Evolutionary conservation across 768 basidiomycete genomes (phyloP).

Genomic region (Porphyrellus cyaneotinctus): DNA sequence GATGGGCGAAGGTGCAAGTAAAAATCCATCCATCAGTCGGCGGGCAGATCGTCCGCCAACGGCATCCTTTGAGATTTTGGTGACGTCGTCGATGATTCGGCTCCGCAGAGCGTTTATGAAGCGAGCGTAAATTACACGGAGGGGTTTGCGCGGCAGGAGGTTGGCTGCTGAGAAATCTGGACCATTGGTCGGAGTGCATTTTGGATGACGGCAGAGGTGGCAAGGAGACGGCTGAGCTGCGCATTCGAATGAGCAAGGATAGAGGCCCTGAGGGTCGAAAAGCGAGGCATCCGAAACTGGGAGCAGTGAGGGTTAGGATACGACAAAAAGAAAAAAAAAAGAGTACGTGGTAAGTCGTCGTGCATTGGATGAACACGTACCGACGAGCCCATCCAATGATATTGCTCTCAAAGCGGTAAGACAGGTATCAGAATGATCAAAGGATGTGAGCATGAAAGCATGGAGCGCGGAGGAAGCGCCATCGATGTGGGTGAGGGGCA

Average conservation of each 20-base stretch:
- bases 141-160: conserved; percentile 45
- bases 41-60: conserved; percentile 36
- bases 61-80: conserved; percentile 36
- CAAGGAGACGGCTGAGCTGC: conserved; percentile 39
- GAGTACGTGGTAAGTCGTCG: neutral
- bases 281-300: conserved; percentile 41
- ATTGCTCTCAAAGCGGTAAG: conserved; percentile 36
- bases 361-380: conserved; percentile 37
- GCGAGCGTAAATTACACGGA: conserved; percentile 37
- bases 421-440: conserved; percentile 29
- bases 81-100: conserved; percentile 48
- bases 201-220: conserved; percentile 31
- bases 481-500: conserved; percentile 48
- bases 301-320: conserved; percentile 10
- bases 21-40: conserved; percentile 58
- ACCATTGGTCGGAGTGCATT: conserved; percentile 14
- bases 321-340: conserved; percentile 4
- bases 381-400: conserved; percentile 45
- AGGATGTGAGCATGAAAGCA: conserved; percentile 51
- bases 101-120: conserved; percentile 65
- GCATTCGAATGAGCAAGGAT: conserved; percentile 51
- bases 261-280: conserved; percentile 48
- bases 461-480: conserved; percentile 46
- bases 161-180: conserved; percentile 29
- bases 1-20: conserved; percentile 45